Conservation (phyloP, 2,329 filamentous ascomycete species). For the Talaromyces sp. region DNA sequence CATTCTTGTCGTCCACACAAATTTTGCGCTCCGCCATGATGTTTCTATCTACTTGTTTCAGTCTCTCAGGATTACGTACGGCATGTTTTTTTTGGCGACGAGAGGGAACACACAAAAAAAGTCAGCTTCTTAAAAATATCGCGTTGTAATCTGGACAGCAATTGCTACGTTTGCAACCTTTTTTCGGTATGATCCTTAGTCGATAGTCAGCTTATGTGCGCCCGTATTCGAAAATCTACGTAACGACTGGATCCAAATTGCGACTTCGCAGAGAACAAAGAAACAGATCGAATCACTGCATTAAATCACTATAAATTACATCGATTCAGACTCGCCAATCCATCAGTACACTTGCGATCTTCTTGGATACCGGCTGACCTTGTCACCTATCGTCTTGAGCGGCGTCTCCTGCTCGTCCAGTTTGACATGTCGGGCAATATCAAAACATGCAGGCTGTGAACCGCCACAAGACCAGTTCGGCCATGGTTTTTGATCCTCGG, state of each 20-base stretch:
- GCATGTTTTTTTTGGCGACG: constrained; percentile 39
- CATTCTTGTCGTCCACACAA: constrained; percentile 28
- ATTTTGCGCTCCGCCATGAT: constrained; percentile 38
- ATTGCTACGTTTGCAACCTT: constrained; percentile 35
- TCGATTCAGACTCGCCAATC: not conserved
- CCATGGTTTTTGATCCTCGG: not conserved
- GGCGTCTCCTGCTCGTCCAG: not conserved
- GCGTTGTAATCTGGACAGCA: constrained; percentile 47
- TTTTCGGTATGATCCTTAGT: constrained; percentile 38
- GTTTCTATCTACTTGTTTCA: constrained; percentile 35
- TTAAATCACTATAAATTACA: constrained; percentile 11
- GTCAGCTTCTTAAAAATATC: constrained; percentile 27
- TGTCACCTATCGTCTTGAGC: not conserved
- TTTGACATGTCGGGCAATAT: not conserved
- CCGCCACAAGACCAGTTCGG: not conserved
- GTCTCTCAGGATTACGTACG: constrained; percentile 31
- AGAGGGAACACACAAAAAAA: constrained; percentile 32
- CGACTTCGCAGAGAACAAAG: constrained; percentile 24
- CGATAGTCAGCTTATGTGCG: constrained; percentile 41
- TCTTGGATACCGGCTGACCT: not conserved
- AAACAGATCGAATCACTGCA: constrained; percentile 8
- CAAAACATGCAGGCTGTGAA: not conserved
- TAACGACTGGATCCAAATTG: constrained; percentile 44
- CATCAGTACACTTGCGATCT: not conserved
- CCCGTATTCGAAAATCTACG: constrained; percentile 36